Evolutionary conservation across 306 rosid genomes (phyloP).

Genomic region (Lotus japonicus): DNA sequence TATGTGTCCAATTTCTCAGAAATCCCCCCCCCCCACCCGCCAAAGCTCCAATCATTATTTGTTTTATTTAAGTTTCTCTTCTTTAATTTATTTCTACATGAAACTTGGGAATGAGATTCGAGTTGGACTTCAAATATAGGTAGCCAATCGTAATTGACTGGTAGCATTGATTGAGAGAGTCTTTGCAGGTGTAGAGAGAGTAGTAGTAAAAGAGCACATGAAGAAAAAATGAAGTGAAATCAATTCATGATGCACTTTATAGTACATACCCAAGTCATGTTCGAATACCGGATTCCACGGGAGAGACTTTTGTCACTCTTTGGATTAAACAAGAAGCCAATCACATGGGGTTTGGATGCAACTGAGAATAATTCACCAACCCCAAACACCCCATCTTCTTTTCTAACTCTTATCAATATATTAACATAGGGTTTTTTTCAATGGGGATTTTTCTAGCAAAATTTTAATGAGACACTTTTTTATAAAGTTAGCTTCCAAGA

Average conservation of each 20-base stretch:
- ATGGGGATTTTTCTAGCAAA: too few relatives aligned
- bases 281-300: slow-evolving; percentile 53
- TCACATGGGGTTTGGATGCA: slow-evolving; percentile 61
- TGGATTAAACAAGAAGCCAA: slow-evolving; percentile 19
- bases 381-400: slow-evolving; percentile 4
- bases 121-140: neutral
- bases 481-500: too few relatives aligned
- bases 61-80: too few relatives aligned
- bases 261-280: slow-evolving; percentile 34
- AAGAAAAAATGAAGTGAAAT: neutral
- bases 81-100: neutral
- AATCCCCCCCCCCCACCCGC: too few relatives aligned
- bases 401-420: slow-evolving; percentile 15
- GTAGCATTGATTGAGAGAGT: neutral
- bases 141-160: slow-evolving; percentile 8
- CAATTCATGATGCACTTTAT: neutral
- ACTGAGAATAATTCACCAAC: slow-evolving; percentile 48
- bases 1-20: too few relatives aligned
- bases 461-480: too few relatives aligned
- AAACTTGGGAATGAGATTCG: neutral
- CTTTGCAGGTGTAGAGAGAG: neutral
- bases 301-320: slow-evolving; percentile 30
- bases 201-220: slow-evolving; percentile 3
- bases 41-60: too few relatives aligned
- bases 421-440: too few relatives aligned